Conservation (phyloP, 768 basidiomycete species). For the Mycena filopes region DNA sequence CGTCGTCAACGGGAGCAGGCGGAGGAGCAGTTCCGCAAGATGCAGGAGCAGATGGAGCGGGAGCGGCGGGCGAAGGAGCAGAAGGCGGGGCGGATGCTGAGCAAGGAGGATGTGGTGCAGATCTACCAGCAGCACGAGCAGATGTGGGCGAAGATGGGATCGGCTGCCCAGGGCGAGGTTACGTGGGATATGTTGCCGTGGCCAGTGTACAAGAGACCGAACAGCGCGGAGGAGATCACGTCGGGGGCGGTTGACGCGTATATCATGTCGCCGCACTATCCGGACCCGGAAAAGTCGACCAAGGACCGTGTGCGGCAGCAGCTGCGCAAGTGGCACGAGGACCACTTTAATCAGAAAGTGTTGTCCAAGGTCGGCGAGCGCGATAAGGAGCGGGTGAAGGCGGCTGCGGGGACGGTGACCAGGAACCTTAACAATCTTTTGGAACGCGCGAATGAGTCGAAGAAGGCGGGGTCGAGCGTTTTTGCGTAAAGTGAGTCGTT, state of each 20-base stretch:
- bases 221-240: conserved; percentile 69
- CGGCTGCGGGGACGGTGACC: conserved; percentile 79
- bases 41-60: conserved; percentile 67
- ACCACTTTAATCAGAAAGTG: conserved; percentile 80
- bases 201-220: conserved; percentile 72
- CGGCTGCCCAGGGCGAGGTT: too few relatives aligned
- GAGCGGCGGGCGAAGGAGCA: conserved; percentile 47
- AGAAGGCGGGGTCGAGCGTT: conserved; percentile 30
- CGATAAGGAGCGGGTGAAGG: conserved; percentile 74
- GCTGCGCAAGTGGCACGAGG: conserved; percentile 83
- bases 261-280: conserved; percentile 66
- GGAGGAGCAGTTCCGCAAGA: conserved; percentile 71
- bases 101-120: conserved; percentile 65
- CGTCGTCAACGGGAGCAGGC: conserved; percentile 73
- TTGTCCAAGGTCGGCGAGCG: conserved; percentile 70
- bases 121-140: conserved; percentile 71
- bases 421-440: conserved; percentile 78
- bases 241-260: conserved; percentile 66
- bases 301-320: conserved; percentile 84
- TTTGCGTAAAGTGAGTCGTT: conserved; percentile 29
- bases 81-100: conserved; percentile 57
- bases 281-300: conserved; percentile 60
- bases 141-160: conserved; percentile 69
- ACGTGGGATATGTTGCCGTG: conserved; percentile 80
- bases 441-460: conserved; percentile 37